Conservation (phyloP, 306 rosid species). For the Spatholobus suberectus region DNA sequence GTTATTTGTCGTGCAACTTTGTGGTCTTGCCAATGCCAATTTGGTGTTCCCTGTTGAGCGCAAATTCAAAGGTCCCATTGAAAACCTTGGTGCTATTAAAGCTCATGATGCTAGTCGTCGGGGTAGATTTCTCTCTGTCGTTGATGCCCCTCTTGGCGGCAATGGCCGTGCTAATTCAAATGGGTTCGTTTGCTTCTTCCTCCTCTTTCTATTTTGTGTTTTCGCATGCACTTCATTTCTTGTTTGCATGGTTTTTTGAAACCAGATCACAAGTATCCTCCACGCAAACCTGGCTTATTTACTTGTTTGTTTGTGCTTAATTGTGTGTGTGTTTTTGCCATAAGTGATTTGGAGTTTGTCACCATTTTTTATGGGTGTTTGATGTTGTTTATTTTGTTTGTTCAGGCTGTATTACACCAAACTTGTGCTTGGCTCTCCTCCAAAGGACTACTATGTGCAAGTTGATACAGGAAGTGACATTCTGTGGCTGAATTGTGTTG, state of each 20-base stretch:
- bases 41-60: conserved; percentile 65
- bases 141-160: conserved; percentile 81
- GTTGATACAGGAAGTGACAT: conserved; percentile 98
- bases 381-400: no score
- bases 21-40: conserved; percentile 51
- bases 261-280: no score
- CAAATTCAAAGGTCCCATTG: conserved; percentile 62
- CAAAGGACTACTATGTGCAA: conserved; percentile 77
- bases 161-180: conserved; percentile 68
- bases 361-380: neutral
- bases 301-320: no score
- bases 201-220: no score
- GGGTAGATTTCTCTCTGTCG: conserved; percentile 70
- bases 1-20: conserved; percentile 34
- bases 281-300: no score
- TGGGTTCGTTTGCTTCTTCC: conserved; percentile 63
- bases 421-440: conserved; percentile 84
- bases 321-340: no score
- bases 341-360: no score
- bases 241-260: no score
- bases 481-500: conserved; percentile 85
- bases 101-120: conserved; percentile 75
- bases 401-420: conserved; percentile 81
- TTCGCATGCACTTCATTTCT: no score
- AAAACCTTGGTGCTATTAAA: conserved; percentile 57